These are phyloP conservation scores for Buddleja alternifolia DNA, from an alignment of 257 asterid species.

Conservation along the genomic window DNA sequence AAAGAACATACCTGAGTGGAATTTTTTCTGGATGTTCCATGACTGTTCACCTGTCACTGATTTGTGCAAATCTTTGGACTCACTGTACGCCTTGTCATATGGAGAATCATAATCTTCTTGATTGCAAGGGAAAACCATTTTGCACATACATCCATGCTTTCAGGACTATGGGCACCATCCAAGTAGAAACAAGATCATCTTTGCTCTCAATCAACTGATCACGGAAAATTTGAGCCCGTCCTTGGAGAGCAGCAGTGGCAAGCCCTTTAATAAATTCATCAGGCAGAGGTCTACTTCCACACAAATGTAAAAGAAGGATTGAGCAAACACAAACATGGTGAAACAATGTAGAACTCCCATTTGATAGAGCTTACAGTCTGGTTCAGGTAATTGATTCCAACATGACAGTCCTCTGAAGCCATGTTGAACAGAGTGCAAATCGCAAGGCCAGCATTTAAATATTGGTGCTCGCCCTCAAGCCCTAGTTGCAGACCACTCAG, in stretches of 20 bases:
- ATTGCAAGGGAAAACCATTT: constrained; percentile 84
- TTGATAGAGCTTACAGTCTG: constrained; percentile 64
- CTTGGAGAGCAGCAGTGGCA: constrained; percentile 77
- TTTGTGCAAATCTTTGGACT: constrained; percentile 30
- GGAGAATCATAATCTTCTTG: constrained; percentile 46
- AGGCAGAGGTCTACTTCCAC: constrained; percentile 71
- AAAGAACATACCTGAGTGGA: constrained; percentile 50
- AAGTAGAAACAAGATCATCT: constrained; percentile 79
- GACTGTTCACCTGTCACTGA: constrained; percentile 30
- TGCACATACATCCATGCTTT: constrained; percentile 99
- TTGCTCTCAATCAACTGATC: constrained; percentile 68
- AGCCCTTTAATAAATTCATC: constrained; percentile 87
- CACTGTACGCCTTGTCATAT: constrained; percentile 31
- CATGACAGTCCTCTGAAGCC: constrained; percentile 88
- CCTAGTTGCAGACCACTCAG: constrained; percentile 80
- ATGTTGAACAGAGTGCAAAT: constrained; percentile 88
- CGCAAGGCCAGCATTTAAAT: constrained; percentile 93
- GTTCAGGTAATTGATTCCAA: constrained; percentile 69
- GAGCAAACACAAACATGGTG: constrained; percentile 27
- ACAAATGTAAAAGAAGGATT: constrained; percentile 1
- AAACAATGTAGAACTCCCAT: constrained; percentile 6
- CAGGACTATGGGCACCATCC: constrained; percentile 99
- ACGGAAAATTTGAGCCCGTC: constrained; percentile 90
- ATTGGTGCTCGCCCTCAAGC: constrained; percentile 96
- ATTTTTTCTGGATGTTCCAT: constrained; percentile 34